phyloP scores from a whole-genome alignment of 2,329 filamentous ascomycete genomes.

The Phyllosticta citribraziliensis region DNA sequence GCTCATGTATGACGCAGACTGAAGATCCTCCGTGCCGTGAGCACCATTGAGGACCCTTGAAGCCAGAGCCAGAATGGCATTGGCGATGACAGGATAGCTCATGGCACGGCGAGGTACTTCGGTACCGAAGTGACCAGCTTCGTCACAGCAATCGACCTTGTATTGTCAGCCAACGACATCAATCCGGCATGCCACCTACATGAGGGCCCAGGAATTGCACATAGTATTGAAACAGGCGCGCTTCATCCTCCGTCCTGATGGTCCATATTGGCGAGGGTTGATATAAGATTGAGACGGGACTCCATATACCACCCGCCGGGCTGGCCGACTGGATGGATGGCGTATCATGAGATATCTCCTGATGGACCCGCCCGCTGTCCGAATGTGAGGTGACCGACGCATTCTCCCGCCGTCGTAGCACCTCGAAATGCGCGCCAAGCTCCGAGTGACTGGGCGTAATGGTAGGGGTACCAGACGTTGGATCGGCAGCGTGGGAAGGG shows the following conservation, averaged over 20 bases:
- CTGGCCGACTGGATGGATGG: no score
- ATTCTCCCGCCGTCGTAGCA: no score
- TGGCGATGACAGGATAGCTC: constrained; percentile 37
- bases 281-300: background rate
- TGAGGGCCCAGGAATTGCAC: background rate
- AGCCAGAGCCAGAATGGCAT: constrained; percentile 38
- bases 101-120: constrained; percentile 39
- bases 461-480: no score
- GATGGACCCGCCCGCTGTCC: no score
- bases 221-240: constrained; percentile 3
- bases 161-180: background rate
- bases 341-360: no score
- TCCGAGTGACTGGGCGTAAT: no score
- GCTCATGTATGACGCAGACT: constrained; percentile 37
- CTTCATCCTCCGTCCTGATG: background rate
- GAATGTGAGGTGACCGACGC: no score
- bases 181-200: background rate
- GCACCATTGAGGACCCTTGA: constrained; percentile 36
- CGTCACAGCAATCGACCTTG: constrained; percentile 8
- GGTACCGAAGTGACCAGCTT: constrained; percentile 28
- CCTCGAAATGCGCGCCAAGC: no score
- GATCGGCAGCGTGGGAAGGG: no score
- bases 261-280: constrained; percentile 1
- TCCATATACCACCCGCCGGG: background rate
- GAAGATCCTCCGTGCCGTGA: constrained; percentile 28